Conservation (phyloP, 208 protist species). For the Leishmania martiniquensis region DNA sequence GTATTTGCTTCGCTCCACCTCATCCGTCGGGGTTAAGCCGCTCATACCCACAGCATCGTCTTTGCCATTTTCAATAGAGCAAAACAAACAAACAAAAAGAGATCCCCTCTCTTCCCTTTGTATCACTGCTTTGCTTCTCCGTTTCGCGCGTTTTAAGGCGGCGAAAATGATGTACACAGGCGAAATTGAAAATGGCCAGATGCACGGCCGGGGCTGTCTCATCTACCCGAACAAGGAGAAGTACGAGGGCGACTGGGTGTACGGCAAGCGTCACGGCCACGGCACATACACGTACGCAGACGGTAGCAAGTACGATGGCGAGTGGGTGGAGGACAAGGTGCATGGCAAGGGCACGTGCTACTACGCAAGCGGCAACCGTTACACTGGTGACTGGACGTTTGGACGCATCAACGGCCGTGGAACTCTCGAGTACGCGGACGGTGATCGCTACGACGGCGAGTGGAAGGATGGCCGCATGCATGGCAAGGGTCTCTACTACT, state of each 20-base stretch:
- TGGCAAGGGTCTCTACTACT: conserved; percentile 91
- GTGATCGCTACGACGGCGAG: conserved; percentile 92
- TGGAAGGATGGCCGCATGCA: conserved; percentile 96
- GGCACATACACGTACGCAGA: conserved; percentile 94
- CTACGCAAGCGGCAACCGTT: conserved; percentile 91
- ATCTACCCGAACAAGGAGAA: conserved; percentile 95
- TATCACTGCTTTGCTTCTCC: conserved; percentile 2
- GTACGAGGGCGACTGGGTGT: conserved; percentile 95
- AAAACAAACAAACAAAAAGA: neutral
- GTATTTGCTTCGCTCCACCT: neutral
- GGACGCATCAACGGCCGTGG: conserved; percentile 93
- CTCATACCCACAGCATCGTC: neutral
- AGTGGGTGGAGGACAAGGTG: conserved; percentile 96
- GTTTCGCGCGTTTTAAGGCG: conserved; percentile 1
- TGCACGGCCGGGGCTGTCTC: conserved; percentile 95
- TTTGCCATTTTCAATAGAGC: neutral
- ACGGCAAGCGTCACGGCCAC: conserved; percentile 93
- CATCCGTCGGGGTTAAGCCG: neutral
- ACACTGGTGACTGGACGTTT: conserved; percentile 91
- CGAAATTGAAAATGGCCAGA: conserved; percentile 96
- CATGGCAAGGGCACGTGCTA: conserved; percentile 93
- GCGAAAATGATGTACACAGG: conserved; percentile 95
- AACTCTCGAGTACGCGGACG: conserved; percentile 89
- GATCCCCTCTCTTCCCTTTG: neutral
- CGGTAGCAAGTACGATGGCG: conserved; percentile 91